Conservation (phyloP, 192 early-diverging fungal species). For the Phlyctochytrium bullatum region DNA sequence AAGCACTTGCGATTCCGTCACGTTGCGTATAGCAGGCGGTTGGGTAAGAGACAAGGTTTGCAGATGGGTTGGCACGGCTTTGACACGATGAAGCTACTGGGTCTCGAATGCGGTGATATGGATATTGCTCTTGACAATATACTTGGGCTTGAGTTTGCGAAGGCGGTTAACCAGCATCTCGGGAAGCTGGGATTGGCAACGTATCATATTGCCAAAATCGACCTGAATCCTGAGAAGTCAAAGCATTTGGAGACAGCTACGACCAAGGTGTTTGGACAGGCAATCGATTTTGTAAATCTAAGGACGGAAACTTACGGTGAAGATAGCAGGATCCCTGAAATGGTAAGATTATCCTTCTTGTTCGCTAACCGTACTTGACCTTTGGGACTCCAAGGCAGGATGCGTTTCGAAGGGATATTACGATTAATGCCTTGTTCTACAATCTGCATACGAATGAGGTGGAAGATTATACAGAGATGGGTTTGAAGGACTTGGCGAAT, state of each 20-base stretch:
- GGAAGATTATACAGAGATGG: slow-evolving; percentile 79
- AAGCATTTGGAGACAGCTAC: slow-evolving; percentile 99
- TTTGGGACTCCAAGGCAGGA: slow-evolving; percentile 93
- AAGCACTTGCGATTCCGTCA: slow-evolving; percentile 47
- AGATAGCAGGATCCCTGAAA: slow-evolving; percentile 73
- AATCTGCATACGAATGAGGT: slow-evolving; percentile 82
- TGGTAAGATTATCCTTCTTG: slow-evolving; percentile 24
- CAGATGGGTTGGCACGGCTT: background rate
- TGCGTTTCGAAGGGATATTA: slow-evolving; percentile 91
- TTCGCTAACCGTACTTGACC: slow-evolving; percentile 20
- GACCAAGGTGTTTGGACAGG: slow-evolving; percentile 69
- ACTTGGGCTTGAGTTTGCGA: slow-evolving; percentile 90
- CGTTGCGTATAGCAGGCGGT: slow-evolving; percentile 91
- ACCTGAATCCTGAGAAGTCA: slow-evolving; percentile 87
- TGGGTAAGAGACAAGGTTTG: slow-evolving; percentile 97
- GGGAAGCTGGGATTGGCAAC: slow-evolving; percentile 16
- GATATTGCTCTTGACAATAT: slow-evolving; percentile 93
- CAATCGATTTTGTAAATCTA: slow-evolving; percentile 94
- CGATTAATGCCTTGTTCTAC: slow-evolving; percentile 97
- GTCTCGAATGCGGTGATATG: slow-evolving; percentile 80
- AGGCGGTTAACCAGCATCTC: slow-evolving; percentile 66
- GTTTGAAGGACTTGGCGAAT: slow-evolving; percentile 68
- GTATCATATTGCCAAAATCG: slow-evolving; percentile 75
- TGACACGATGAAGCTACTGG: slow-evolving; percentile 64
- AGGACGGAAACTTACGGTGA: slow-evolving; percentile 87